Percentiles rank a stretch among this genome's conserved stretches.
phyloP scores from a whole-genome alignment of 106 monocot genomes.

The Dendrobium nobile region DNA sequence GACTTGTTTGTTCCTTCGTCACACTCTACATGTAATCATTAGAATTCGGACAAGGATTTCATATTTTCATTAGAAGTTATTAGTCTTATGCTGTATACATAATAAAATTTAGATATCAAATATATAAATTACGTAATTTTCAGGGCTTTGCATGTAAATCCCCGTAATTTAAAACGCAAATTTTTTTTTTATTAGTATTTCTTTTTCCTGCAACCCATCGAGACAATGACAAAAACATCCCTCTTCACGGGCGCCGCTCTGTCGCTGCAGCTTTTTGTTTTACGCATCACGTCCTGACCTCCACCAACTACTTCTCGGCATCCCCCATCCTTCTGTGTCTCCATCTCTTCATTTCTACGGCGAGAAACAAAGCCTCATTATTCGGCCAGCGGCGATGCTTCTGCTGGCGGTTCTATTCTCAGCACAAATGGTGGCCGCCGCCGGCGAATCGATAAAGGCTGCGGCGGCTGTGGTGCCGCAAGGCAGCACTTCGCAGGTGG shows the following conservation, averaged over 20 bases:
- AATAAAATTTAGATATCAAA: too few relatives aligned
- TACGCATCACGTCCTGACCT: too few relatives aligned
- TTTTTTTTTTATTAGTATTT: too few relatives aligned
- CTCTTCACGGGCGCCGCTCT: background rate
- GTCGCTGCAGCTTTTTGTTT: background rate
- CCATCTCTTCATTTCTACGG: background rate
- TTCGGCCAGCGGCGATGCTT: background rate
- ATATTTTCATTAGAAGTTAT: too few relatives aligned
- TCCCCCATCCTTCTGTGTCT: background rate
- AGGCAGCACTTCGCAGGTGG: conserved; percentile 51
- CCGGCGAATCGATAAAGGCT: background rate
- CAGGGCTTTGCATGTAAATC: too few relatives aligned
- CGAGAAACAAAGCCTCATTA: background rate
- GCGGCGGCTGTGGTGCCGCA: conserved; percentile 10
- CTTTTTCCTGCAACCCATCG: background rate
- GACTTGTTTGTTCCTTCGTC: too few relatives aligned
- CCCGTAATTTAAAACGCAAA: too few relatives aligned
- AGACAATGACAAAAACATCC: background rate
- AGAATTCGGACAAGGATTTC: too few relatives aligned
- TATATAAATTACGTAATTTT: too few relatives aligned
- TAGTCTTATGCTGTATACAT: too few relatives aligned
- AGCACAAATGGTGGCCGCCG: background rate
- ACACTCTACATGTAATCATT: too few relatives aligned
- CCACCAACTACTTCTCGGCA: background rate
- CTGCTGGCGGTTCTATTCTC: background rate